Base-by-base conservation (phyloP, 805 yeast genomes). In the Ogataea glucozyma region DNA sequence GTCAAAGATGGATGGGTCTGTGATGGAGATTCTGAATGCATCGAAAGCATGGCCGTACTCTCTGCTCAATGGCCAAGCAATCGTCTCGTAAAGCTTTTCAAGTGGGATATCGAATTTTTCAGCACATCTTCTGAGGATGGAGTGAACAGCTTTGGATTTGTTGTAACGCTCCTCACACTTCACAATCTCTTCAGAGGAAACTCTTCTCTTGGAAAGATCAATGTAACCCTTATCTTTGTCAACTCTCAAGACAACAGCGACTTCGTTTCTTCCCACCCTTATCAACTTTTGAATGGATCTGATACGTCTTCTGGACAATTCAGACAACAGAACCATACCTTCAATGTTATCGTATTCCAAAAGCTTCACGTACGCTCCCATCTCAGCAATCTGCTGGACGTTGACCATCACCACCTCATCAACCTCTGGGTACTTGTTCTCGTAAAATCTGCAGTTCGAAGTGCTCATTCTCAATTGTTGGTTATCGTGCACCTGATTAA, bases 321-420 rank as follows among this genome's bases (percentile, higher is more conserved):
- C 99, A 31, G 96, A 85, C 59, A 93, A 78, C 53, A 93, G 75
- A 45, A 93, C 96, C 99, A 93, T 93, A 61, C 99, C 99, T 71
- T 93, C 99, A 62, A 93, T 91, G 66, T 91, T 93, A 71, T 93
- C 98, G 64, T 93, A 93, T 70, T 93, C 99, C 52, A 93, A 77
- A 53, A 93, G 76, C 68, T 89, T 91, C 52, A 93, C 96, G 67
- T 93, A 93, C 11, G 99, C 99, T 47, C 99, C 99, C 99, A 93
- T 93, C 69, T 93, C 99, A 55, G 98, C 99, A 58, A 93, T 93
- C 66, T 87, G 95, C 68, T 87, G 95, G 56, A 93, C 99, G 69
- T 93, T 93, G 64, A 93, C 99, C 95, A 93, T 91, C 52, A 93
- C 98, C 56, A 93, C 95, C 67, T 93, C 99, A 57, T 93, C 99